Evolutionary conservation across 257 asterid species (phyloP), one percentile per base, ranked within the genome.

Genomic region (Anisodus tanguticus): DNA sequence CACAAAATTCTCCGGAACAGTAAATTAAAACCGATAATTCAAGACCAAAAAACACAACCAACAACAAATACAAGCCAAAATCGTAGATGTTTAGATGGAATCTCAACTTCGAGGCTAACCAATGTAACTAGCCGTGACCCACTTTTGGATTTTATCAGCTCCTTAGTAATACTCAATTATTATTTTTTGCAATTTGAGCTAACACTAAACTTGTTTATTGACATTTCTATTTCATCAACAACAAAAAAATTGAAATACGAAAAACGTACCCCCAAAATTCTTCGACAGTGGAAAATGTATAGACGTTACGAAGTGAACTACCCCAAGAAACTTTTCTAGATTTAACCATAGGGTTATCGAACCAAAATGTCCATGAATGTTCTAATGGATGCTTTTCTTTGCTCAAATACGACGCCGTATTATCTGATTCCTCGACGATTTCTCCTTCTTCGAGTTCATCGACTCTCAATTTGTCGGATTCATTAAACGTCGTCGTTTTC

Each of bases 201-300:
- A 3, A 39, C 31, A 2, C 1, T 59, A 59, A 59, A 17, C 66
- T 59, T 59, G 11, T 59, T 59, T n/a, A 6, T 0, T n/a, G 35
- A 17, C 9, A 59, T 59, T 17, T n/a, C 31, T n/a, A 59, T 11
- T 22, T 22, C 26, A 22, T 22, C 26, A 22, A 22, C 26, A 22
- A 22, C 26, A 22, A 22, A 22, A 22, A 22, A 22, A 22, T 22
- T 22, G 26, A 69, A 4, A 49, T 37, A 16, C 3, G 15, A 6
- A 3, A 22, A 16, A 8, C 16, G 8, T 64, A 89, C 89, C 92
- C 84, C 92, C 92, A 88, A 77, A 90, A 90, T 37, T 88, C 91
- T 87, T 90, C 92, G 51, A 85, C 87, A 35, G 91, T 84, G 47
- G 92, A 88, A 86, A 90, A 90, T 66, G 90, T 90, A 72, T 87